Conservation (phyloP, 116 monocot genomes). For the Thalassia testudinum region DNA sequence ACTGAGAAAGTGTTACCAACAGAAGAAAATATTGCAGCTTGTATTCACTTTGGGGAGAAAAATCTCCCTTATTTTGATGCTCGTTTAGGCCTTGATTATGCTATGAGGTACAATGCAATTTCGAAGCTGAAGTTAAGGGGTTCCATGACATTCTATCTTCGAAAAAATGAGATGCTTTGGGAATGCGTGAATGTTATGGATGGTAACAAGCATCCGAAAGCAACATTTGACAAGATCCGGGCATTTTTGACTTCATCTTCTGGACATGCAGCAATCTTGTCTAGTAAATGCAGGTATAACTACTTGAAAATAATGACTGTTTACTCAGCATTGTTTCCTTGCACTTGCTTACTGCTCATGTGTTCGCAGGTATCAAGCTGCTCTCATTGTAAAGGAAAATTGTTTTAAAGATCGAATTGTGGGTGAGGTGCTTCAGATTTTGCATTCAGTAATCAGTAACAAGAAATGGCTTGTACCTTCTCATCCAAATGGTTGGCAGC, state of each 20-base stretch:
- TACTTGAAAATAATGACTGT: not conserved
- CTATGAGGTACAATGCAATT: slow-evolving; percentile 25
- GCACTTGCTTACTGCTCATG: not conserved
- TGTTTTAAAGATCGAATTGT: slow-evolving; percentile 37
- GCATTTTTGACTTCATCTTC: slow-evolving; percentile 28
- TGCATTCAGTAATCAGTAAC: slow-evolving; percentile 21
- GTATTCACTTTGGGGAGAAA: slow-evolving; percentile 44
- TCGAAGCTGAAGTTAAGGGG: slow-evolving; percentile 36
- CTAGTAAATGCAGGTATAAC: slow-evolving; percentile 34
- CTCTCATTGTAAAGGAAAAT: slow-evolving; percentile 28
- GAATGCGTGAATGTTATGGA: slow-evolving; percentile 62
- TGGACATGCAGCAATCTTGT: slow-evolving; percentile 27
- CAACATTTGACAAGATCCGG: slow-evolving; percentile 20
- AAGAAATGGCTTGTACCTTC: slow-evolving; percentile 63
- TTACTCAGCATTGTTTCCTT: not conserved
- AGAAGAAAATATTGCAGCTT: slow-evolving; percentile 58
- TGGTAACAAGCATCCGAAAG: slow-evolving; percentile 26
- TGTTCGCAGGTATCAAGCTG: slow-evolving; percentile 52
- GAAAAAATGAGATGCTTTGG: slow-evolving; percentile 44
- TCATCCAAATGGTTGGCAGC: slow-evolving; percentile 60
- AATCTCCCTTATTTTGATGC: slow-evolving; percentile 31
- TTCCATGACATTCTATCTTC: slow-evolving; percentile 32
- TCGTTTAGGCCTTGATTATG: slow-evolving; percentile 28
- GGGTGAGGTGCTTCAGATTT: slow-evolving; percentile 50
- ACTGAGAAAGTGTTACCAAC: slow-evolving; percentile 45